These are phyloP conservation scores for Batkoa obscura DNA, from an alignment of 371 early-diverging fungal genomes.

Conservation along the genomic window DNA sequence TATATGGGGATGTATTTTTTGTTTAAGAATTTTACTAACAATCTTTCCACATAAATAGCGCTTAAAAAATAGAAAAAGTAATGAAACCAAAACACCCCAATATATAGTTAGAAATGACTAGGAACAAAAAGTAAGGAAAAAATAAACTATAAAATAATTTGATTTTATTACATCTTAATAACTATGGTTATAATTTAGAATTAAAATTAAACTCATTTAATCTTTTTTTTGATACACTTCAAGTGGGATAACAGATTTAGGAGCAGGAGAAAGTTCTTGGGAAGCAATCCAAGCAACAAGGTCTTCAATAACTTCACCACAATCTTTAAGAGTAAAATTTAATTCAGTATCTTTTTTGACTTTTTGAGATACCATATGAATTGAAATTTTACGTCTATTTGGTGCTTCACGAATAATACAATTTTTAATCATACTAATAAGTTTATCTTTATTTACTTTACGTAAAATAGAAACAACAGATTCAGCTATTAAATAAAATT, in stretches of 20 bases:
- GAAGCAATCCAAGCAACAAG: neutral
- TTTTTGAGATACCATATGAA: slow-evolving; percentile 2
- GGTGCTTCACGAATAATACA: neutral
- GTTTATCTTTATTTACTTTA: neutral
- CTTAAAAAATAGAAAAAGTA: too few relatives aligned
- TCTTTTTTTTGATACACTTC: too few relatives aligned
- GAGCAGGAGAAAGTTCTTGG: neutral
- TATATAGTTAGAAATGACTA: too few relatives aligned
- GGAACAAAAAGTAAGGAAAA: too few relatives aligned
- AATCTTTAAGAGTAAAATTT: neutral
- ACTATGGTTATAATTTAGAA: too few relatives aligned
- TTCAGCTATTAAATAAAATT: neutral
- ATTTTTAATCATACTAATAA: neutral
- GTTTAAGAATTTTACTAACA: too few relatives aligned
- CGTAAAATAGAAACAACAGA: neutral
- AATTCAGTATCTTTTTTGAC: neutral
- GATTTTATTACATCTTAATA: too few relatives aligned
- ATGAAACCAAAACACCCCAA: too few relatives aligned
- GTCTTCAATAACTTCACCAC: neutral
- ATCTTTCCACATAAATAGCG: too few relatives aligned
- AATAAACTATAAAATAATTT: too few relatives aligned
- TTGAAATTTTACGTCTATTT: neutral
- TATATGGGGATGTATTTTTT: too few relatives aligned
- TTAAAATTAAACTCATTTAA: too few relatives aligned
- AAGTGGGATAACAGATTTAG: neutral